These are phyloP conservation scores for Skeletonema costatum DNA, from an alignment of 108 stramenopile genomes.

Conservation along the genomic window DNA sequence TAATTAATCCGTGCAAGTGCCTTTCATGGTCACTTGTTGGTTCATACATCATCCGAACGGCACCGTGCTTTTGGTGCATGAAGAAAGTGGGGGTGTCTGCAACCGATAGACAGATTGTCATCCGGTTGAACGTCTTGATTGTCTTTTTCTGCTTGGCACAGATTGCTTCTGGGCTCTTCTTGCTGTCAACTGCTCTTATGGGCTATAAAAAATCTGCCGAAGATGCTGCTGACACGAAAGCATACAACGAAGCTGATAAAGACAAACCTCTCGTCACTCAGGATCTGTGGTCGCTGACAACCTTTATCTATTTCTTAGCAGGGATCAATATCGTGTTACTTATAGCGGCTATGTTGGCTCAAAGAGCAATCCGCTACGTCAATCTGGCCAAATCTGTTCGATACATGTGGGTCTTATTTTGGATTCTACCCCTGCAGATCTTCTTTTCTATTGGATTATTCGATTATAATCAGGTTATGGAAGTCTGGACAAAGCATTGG, in stretches of 20 bases:
- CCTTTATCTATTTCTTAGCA: slow-evolving; percentile 52
- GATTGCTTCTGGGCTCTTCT: slow-evolving; percentile 43
- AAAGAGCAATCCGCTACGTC: slow-evolving; percentile 65
- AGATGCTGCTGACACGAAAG: neutral
- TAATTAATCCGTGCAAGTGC: neutral
- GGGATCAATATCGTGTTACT: slow-evolving; percentile 53
- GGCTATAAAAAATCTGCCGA: slow-evolving; percentile 1
- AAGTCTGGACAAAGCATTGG: slow-evolving; percentile 32
- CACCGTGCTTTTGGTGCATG: slow-evolving; percentile 48
- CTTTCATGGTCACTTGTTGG: slow-evolving; percentile 36
- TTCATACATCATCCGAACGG: slow-evolving; percentile 34
- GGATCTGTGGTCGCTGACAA: slow-evolving; percentile 45
- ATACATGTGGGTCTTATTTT: slow-evolving; percentile 75
- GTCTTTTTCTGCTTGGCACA: slow-evolving; percentile 60
- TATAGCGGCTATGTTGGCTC: slow-evolving; percentile 53
- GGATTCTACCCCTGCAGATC: slow-evolving; percentile 55
- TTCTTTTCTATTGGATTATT: slow-evolving; percentile 49
- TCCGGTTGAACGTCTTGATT: slow-evolving; percentile 66
- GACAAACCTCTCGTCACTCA: slow-evolving; percentile 11
- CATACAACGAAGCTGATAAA: neutral
- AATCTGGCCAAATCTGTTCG: slow-evolving; percentile 75
- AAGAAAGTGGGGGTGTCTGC: slow-evolving; percentile 43
- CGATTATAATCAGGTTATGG: slow-evolving; percentile 18
- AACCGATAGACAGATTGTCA: slow-evolving; percentile 69
- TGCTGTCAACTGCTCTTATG: slow-evolving; percentile 33